Evolutionary conservation across 495 filamentous ascomycete species (phyloP).

Genomic region (Daldinia caldariorum): DNA sequence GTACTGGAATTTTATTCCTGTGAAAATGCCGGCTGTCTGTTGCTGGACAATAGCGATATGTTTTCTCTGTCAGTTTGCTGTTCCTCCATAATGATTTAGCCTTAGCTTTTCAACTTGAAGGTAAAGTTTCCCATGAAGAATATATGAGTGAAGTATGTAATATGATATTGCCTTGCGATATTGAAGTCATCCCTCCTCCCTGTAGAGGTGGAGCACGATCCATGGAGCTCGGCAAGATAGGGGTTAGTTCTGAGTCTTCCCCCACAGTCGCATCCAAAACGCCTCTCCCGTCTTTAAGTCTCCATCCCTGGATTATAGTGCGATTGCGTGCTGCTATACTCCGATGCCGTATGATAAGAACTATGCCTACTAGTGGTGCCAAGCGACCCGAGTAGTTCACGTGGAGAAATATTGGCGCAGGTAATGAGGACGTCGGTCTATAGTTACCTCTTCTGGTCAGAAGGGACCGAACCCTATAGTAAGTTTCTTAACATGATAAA

Average conservation of each 20-base stretch:
- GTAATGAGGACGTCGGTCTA: not conserved
- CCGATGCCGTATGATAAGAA: constrained; percentile 28
- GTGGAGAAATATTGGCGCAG: not conserved
- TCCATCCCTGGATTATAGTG: constrained; percentile 21
- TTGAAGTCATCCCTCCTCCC: constrained; percentile 4
- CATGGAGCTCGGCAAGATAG: constrained; percentile 13
- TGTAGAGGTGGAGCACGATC: constrained; percentile 12
- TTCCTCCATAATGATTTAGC: constrained; percentile 26
- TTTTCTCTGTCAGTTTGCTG: constrained; percentile 8
- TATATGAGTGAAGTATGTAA: not conserved
- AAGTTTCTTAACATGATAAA: not conserved
- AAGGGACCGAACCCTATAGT: not conserved
- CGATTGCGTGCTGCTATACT: constrained; percentile 26
- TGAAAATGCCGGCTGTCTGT: not conserved
- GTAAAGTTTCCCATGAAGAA: not conserved
- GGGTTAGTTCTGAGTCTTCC: constrained; percentile 14
- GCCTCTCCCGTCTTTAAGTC: constrained; percentile 14
- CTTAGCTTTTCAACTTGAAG: not conserved
- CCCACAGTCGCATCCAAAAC: constrained; percentile 29
- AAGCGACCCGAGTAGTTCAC: not conserved
- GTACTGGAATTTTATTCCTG: not conserved
- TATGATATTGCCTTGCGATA: constrained; percentile 2
- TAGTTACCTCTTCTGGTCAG: not conserved
- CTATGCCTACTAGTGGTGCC: not conserved
- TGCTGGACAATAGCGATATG: constrained; percentile 1